Evolutionary conservation across 352 stramenopile species (phyloP).

Genomic region (Phytophthora tentaculata): DNA sequence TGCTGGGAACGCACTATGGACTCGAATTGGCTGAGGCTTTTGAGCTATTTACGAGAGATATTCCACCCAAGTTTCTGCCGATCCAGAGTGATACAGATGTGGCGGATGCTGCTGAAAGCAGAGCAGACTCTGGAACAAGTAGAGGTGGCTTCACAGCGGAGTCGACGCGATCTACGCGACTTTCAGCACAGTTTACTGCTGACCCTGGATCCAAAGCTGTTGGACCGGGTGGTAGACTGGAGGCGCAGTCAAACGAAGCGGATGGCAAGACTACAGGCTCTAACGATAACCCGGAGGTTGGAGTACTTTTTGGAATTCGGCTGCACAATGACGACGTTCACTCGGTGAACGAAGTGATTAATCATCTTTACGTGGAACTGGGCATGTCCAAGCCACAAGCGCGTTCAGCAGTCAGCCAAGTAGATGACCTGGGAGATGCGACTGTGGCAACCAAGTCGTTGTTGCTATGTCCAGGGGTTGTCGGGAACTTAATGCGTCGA

Average conservation of each 20-base stretch:
- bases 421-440: slow-evolving; percentile 66
- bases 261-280: slow-evolving; percentile 18
- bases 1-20: slow-evolving; percentile 68
- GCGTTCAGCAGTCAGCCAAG: slow-evolving; percentile 55
- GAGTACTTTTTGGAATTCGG: slow-evolving; percentile 60
- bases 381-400: slow-evolving; percentile 61
- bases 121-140: not conserved
- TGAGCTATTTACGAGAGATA: slow-evolving; percentile 69
- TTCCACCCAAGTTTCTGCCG: slow-evolving; percentile 54
- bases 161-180: slow-evolving; percentile 16
- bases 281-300: slow-evolving; percentile 6
- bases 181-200: slow-evolving; percentile 29
- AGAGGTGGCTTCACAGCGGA: slow-evolving; percentile 4
- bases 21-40: slow-evolving; percentile 77
- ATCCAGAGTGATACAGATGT: slow-evolving; percentile 51
- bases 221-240: slow-evolving; percentile 35
- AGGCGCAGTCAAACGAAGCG: slow-evolving; percentile 28
- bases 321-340: slow-evolving; percentile 89
- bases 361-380: slow-evolving; percentile 63
- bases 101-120: slow-evolving; percentile 16
- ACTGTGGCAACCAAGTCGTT: slow-evolving; percentile 51
- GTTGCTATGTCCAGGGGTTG: slow-evolving; percentile 53
- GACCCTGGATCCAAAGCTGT: slow-evolving; percentile 26
- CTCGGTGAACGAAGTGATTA: slow-evolving; percentile 75
- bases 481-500: slow-evolving; percentile 58